Conservation (phyloP, 1,284 basidiomycete species). For the Cerioporus squamosus region DNA sequence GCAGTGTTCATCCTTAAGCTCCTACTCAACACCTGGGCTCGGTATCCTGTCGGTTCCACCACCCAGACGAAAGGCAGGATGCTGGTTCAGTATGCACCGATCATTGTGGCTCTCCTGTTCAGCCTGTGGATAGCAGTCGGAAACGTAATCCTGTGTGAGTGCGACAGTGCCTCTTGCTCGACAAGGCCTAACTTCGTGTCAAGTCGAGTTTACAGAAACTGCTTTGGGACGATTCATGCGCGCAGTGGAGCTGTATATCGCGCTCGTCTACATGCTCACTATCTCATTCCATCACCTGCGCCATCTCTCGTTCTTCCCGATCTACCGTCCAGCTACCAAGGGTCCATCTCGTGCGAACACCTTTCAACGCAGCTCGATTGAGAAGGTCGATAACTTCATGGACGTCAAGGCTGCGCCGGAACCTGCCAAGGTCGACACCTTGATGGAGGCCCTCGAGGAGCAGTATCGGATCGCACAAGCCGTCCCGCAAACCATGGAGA, state of each 20-base stretch:
- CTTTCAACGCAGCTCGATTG: slow-evolving; percentile 24
- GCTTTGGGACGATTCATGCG: slow-evolving; percentile 72
- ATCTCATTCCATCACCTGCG: slow-evolving; percentile 49
- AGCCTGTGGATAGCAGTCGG: slow-evolving; percentile 59
- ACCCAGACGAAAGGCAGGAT: slow-evolving; percentile 45
- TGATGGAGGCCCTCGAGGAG: slow-evolving; percentile 17
- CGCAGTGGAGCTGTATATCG: slow-evolving; percentile 65
- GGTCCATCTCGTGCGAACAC: slow-evolving; percentile 33
- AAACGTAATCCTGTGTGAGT: slow-evolving; percentile 64
- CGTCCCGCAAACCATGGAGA: slow-evolving; percentile 16
- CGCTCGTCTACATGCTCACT: slow-evolving; percentile 61
- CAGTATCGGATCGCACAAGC: slow-evolving; percentile 15
- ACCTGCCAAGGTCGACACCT: slow-evolving; percentile 3
- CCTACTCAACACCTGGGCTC: slow-evolving; percentile 57
- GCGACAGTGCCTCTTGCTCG: background rate
- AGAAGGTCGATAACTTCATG: slow-evolving; percentile 5
- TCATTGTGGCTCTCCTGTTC: slow-evolving; percentile 56
- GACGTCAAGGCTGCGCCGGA: background rate
- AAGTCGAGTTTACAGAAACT: slow-evolving; percentile 73
- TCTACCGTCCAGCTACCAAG: slow-evolving; percentile 20
- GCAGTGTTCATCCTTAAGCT: slow-evolving; percentile 66
- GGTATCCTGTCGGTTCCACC: slow-evolving; percentile 26
- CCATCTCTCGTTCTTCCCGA: slow-evolving; percentile 21
- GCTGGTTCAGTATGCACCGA: slow-evolving; percentile 52
- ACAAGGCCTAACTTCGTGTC: background rate